Base-by-base conservation (phyloP, 2,329 filamentous ascomycete species). In the Gaeumannomyces sp. region DNA sequence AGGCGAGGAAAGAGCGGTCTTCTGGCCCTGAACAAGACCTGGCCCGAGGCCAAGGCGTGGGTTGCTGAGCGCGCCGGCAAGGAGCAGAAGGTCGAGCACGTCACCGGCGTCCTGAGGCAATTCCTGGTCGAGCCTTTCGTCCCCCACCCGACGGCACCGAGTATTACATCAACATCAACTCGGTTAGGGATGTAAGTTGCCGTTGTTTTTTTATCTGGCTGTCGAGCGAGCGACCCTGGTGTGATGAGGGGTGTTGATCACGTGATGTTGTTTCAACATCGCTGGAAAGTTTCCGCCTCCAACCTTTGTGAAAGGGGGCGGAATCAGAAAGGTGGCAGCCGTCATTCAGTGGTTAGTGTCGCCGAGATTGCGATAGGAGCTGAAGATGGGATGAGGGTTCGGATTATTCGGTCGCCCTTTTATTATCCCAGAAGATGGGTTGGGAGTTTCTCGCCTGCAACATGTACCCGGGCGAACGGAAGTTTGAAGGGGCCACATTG, bases 151-250 rank as follows among this genome's bases (percentile, higher is more conserved):
- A 93, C 73, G 90, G 93, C 78, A 97, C 94, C 70, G 95, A 99
- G 82, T 98, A 98, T 85, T 99, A 99, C 83, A 97, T 99, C 85
- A 97, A 97, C 89, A 99, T 99, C 85, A 95, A 97, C 87, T 98
- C 95, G 69, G 93, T 97, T 75, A 91, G 95, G 85, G 95, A 98
- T 89, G 95, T 98, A 89, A 88, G 93, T 88, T 68, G 45, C 19
- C 29, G 45, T 16, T n/a, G 4, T n/a, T 56, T 56, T 25, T n/a
- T 57, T 50, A 22, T 53, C 28, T 25, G n/a, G 22, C 16, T 33
- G 1, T 33, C 22, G 7, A 31, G 27, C 10, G 28, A 4, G 16
- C 45, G 27, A 58, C 27, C n/a, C 13, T 59, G 28, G 28, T 19
- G 28, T 10, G 45, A 25, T 6, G 45, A 35, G 7, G 22, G 31